Evolutionary conservation across 1,139 yeast species (phyloP).

Genomic region (Blastobotrys buckinghamii): DNA sequence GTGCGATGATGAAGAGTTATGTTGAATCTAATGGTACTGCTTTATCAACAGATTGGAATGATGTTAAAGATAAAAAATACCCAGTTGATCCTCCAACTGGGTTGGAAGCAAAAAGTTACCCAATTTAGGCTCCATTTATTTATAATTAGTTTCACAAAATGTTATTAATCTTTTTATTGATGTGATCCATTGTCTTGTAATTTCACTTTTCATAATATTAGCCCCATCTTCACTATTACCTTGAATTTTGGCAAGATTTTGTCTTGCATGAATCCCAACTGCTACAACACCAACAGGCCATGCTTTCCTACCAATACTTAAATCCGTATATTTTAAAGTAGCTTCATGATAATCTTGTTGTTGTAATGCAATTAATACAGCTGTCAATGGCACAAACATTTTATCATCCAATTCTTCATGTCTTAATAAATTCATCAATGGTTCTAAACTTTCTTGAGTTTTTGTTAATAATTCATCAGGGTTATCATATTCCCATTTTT

Average conservation of each 20-base stretch:
- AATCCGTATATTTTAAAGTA: constrained; percentile 62
- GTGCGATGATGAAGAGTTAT: constrained; percentile 97
- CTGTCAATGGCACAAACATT: constrained; percentile 52
- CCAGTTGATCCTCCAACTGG: constrained; percentile 72
- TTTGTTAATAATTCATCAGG: constrained; percentile 11
- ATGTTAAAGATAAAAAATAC: constrained; percentile 61
- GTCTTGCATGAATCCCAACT: constrained; percentile 75
- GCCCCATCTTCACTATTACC: constrained; percentile 39
- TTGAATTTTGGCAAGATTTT: constrained; percentile 46
- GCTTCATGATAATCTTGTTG: constrained; percentile 48
- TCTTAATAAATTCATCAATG: constrained; percentile 55
- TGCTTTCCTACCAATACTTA: constrained; percentile 82
- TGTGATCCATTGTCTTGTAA: constrained; percentile 71
- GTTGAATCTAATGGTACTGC: constrained; percentile 94
- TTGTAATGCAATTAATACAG: constrained; percentile 59
- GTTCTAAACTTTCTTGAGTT: constrained; percentile 54
- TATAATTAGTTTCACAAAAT: constrained; percentile 37
- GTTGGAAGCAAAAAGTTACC: constrained; percentile 36
- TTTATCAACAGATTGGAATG: constrained; percentile 91
- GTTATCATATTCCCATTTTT: constrained; percentile 37
- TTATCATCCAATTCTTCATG: constrained; percentile 40
- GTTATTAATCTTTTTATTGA: constrained; percentile 67
- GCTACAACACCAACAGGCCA: constrained; percentile 88
- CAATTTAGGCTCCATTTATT: constrained; percentile 25
- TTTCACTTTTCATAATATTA: constrained; percentile 74